A percentile compares a stretch with the other conserved stretches of the same genome.
These are phyloP conservation scores for Lepiota venenata DNA, from an alignment of 768 basidiomycete species.

Conservation along the genomic window DNA sequence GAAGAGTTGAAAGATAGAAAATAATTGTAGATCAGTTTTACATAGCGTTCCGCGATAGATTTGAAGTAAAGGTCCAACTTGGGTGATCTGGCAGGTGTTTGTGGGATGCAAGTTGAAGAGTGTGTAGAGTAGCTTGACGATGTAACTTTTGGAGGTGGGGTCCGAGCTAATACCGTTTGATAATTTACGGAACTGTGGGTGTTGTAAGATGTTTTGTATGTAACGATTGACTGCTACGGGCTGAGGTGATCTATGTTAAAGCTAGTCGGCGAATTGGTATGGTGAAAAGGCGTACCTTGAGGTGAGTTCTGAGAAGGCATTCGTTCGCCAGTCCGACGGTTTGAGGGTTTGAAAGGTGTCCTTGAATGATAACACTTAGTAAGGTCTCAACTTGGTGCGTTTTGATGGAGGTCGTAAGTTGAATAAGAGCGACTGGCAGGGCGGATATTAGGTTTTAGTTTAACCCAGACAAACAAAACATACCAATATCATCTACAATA, in stretches of 20 bases:
- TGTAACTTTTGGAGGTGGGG: conserved; percentile 39
- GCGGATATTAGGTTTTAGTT: conserved; percentile 9
- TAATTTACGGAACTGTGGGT: conserved; percentile 54
- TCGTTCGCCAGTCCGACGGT: conserved; percentile 42
- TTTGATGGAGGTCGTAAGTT: conserved; percentile 35
- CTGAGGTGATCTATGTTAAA: conserved; percentile 29
- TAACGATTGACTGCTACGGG: conserved; percentile 72
- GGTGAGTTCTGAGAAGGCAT: conserved; percentile 34
- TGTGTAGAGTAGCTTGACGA: conserved; percentile 49
- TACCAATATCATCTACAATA: neutral
- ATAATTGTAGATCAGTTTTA: conserved; percentile 56
- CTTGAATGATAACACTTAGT: conserved; percentile 58
- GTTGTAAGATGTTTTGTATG: conserved; percentile 73
- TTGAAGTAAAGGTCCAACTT: conserved; percentile 71
- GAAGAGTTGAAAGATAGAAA: conserved; percentile 78
- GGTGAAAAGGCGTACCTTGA: conserved; percentile 54
- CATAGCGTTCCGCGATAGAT: conserved; percentile 79
- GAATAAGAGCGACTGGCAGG: conserved; percentile 27
- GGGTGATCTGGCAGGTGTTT: conserved; percentile 83
- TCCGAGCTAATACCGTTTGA: conserved; percentile 26
- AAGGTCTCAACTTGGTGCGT: conserved; percentile 69
- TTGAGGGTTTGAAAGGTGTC: conserved; percentile 42
- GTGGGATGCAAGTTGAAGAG: conserved; percentile 76
- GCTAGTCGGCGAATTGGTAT: neutral
- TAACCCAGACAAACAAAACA: conserved; percentile 6